Evolutionary conservation across 2,329 filamentous ascomycete genomes (phyloP), one percentile per base, ranked within the genome.

Genomic region (Pseudocercospora crystallina): DNA sequence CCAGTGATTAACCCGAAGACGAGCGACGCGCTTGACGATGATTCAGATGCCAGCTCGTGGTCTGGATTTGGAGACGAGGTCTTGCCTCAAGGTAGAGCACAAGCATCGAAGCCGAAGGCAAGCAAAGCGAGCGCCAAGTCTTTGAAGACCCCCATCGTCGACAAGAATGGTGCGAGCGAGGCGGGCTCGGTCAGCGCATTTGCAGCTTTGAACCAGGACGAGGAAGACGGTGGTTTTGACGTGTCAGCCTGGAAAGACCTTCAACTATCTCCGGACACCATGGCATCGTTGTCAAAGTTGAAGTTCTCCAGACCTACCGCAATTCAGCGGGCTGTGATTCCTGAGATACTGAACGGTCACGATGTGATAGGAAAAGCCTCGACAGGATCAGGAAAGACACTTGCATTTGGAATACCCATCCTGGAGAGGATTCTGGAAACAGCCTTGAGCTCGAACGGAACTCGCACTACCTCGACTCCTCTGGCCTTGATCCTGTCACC

Each of bases 341-440:
- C 94, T 0, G 81, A 88, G 46, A 88, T 96, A 39, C 68, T 92
- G 14, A 81, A 83, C 5, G 92, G 92, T 0, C 87, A 89, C 66
- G 92, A 99, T 70, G 86, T 97, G 12, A 87, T 99, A 57, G 94
- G 94, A 36, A 99, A 99, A 73, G 94, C 94, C 2, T 87, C 92
- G 9, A 99, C 94, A 0, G 94, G 94, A 59, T 97, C 94, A 11
- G 94, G 94, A 61, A 99, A 99, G 73, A 99, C 94, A 0, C 76
- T 99, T 38, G 92, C 94, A 0, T 99, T 96, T 69, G 90, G 87
- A 1, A 90, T 99, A 56, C 94, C 94, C 0, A 94, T 99, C 49
- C 76, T 97, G 8, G 91, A 99, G 69, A 79, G 81, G 48, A 96
- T 86, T 77, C 72, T 99, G 5, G 79, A 81, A 53, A 65, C 66